These are phyloP conservation scores for Beta macrorhiza DNA, from an alignment of 179 eudicot genomes.

Conservation along the genomic window DNA sequence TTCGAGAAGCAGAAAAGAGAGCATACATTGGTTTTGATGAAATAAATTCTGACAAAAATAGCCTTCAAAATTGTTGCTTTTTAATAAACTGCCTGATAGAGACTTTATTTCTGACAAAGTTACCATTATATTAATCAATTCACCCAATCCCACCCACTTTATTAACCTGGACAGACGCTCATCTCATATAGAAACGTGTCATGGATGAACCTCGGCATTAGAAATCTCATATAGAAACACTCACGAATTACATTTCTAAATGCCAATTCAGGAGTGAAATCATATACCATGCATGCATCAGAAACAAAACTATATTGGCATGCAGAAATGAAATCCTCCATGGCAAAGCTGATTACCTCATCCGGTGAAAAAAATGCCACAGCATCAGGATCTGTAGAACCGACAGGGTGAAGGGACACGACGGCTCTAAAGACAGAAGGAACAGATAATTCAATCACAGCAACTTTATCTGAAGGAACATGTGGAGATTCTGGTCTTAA, in stretches of 20 bases:
- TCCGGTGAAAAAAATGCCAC: slow-evolving; percentile 96
- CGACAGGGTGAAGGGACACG: slow-evolving; percentile 84
- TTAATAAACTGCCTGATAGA: neutral
- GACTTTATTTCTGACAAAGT: neutral
- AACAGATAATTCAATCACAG: slow-evolving; percentile 70
- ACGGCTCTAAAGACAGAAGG: slow-evolving; percentile 85
- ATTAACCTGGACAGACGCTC: neutral
- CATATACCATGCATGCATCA: neutral
- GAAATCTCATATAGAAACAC: too few relatives aligned
- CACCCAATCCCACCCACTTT: neutral
- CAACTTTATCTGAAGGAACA: slow-evolving; percentile 54
- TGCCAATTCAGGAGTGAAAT: neutral
- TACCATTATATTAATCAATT: neutral
- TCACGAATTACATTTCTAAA: too few relatives aligned
- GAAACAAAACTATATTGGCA: neutral
- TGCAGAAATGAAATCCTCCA: neutral
- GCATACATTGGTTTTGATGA: neutral
- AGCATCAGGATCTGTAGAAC: slow-evolving; percentile 85
- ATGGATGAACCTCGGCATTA: neutral
- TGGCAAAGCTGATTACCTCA: slow-evolving; percentile 55
- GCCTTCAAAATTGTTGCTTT: neutral
- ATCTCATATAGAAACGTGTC: neutral
- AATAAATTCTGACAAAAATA: neutral
- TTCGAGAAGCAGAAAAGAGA: neutral
- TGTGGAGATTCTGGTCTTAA: slow-evolving; percentile 45